phyloP scores from a whole-genome alignment of 805 yeast species.

The Wickerhamomyces pijperi region DNA sequence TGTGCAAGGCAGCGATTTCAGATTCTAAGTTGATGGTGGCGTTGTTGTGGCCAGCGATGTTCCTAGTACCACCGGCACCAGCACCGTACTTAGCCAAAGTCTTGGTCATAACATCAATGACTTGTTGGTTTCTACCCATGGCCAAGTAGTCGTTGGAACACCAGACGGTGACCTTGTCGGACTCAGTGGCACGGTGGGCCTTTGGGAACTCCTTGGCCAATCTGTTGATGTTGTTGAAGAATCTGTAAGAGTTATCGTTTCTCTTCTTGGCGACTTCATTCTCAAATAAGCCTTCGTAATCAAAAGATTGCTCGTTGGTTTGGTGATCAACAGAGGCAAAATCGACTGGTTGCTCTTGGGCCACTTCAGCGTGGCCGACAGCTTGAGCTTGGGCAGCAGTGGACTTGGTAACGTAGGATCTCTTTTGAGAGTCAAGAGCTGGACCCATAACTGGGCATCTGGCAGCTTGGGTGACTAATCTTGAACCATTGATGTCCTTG shows the following conservation, averaged over 20 bases:
- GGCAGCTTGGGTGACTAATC: constrained; percentile 38
- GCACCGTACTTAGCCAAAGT: constrained; percentile 87
- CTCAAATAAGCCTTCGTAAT: constrained; percentile 60
- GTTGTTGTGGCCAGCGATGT: constrained; percentile 93
- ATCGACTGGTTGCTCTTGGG: constrained; percentile 11
- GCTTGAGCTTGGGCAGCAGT: constrained; percentile 21
- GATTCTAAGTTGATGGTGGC: constrained; percentile 84
- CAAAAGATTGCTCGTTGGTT: constrained; percentile 46
- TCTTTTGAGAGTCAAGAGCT: constrained; percentile 39
- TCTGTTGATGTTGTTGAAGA: constrained; percentile 93
- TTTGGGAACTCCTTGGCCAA: constrained; percentile 86
- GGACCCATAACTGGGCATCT: constrained; percentile 89
- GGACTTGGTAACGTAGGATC: constrained; percentile 22
- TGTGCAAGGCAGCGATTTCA: constrained; percentile 81
- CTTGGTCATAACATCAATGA: constrained; percentile 63
- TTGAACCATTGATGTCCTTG: constrained; percentile 36
- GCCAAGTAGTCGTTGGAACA: constrained; percentile 97
- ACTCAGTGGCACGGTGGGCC: constrained; percentile 71
- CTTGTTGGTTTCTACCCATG: constrained; percentile 74
- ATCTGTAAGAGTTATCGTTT: constrained; percentile 85
- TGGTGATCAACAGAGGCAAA: constrained; percentile 20
- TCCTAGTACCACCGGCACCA: constrained; percentile 99
- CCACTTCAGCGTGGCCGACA: constrained; percentile 19
- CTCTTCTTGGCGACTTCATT: constrained; percentile 65
- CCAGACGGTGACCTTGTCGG: constrained; percentile 94